Percentiles rank a stretch among this genome's conserved stretches.
phyloP scores from a whole-genome alignment of 768 basidiomycete species.

The Mycena sanguinolenta region DNA sequence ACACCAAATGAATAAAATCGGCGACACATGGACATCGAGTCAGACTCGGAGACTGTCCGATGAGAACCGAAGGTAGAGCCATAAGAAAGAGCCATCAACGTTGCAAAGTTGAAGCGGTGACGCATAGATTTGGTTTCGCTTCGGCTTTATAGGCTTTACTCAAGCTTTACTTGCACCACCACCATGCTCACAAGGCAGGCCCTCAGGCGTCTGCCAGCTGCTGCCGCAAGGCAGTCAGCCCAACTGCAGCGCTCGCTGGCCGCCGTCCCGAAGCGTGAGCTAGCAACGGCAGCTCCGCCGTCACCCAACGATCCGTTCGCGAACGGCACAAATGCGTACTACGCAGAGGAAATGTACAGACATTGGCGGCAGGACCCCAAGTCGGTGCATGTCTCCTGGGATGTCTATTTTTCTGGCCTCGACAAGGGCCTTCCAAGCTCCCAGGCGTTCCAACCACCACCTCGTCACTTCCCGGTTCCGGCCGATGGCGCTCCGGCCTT shows the following conservation, averaged over 20 bases:
- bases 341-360: constrained; percentile 97
- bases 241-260: constrained; percentile 35
- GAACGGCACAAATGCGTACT: constrained; percentile 95
- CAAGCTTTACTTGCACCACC: constrained; percentile 23
- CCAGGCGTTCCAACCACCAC: constrained; percentile 90
- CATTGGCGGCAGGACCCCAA: constrained; percentile 92
- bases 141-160: no score
- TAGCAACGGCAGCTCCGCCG: constrained; percentile 67
- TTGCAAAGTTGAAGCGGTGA: neutral
- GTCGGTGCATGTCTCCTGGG: constrained; percentile 95
- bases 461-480: constrained; percentile 76
- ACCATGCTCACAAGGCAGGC: constrained; percentile 53
- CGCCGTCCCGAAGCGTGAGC: constrained; percentile 43
- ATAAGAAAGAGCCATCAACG: neutral
- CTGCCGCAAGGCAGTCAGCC: constrained; percentile 35
- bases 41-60: neutral
- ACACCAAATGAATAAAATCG: no score
- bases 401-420: constrained; percentile 92
- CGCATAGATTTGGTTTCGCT: constrained; percentile 7
- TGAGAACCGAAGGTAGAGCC: neutral
- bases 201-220: constrained; percentile 47
- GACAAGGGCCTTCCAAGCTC: constrained; percentile 86
- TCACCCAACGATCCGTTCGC: constrained; percentile 90
- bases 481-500: constrained; percentile 86
- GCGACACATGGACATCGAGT: no score